A percentile compares a stretch with the other conserved stretches of the same genome.
These are phyloP conservation scores for Phytophthora tubulina DNA, from an alignment of 352 stramenopile genomes.

Conservation along the genomic window DNA sequence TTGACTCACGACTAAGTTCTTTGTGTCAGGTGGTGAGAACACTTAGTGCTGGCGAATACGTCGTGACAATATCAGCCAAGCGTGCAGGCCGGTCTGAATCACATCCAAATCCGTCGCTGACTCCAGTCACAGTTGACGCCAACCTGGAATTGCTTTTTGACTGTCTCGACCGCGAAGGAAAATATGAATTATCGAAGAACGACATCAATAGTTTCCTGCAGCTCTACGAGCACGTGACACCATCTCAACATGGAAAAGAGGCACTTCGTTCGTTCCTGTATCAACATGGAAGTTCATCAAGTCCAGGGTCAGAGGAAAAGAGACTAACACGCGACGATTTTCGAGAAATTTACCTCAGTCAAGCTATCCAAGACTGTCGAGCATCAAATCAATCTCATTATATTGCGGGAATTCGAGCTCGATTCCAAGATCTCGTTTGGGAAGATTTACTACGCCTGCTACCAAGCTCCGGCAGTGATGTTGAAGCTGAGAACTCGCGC, in stretches of 20 bases:
- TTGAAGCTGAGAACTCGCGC: neutral
- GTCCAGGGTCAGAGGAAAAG: slow-evolving; percentile 17
- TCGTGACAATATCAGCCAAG: slow-evolving; percentile 39
- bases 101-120: slow-evolving; percentile 22
- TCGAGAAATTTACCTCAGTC: slow-evolving; percentile 46
- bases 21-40: slow-evolving; percentile 36
- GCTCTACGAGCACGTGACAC: slow-evolving; percentile 26
- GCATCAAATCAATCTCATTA: neutral
- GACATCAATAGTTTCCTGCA: slow-evolving; percentile 48
- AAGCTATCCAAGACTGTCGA: slow-evolving; percentile 21
- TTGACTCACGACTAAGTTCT: neutral
- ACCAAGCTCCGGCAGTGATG: slow-evolving; percentile 1
- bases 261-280: slow-evolving; percentile 32
- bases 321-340: slow-evolving; percentile 50
- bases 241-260: slow-evolving; percentile 22
- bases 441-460: slow-evolving; percentile 39
- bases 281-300: slow-evolving; percentile 26
- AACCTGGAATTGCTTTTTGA: slow-evolving; percentile 59
- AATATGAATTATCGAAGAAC: slow-evolving; percentile 34
- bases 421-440: slow-evolving; percentile 53
- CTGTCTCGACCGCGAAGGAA: slow-evolving; percentile 53
- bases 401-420: slow-evolving; percentile 9
- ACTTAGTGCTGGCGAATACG: slow-evolving; percentile 53
- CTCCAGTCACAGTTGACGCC: slow-evolving; percentile 19
- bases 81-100: slow-evolving; percentile 14